phyloP scores from a whole-genome alignment of 176 grass and related monocot genomes.

The Canna indica region DNA sequence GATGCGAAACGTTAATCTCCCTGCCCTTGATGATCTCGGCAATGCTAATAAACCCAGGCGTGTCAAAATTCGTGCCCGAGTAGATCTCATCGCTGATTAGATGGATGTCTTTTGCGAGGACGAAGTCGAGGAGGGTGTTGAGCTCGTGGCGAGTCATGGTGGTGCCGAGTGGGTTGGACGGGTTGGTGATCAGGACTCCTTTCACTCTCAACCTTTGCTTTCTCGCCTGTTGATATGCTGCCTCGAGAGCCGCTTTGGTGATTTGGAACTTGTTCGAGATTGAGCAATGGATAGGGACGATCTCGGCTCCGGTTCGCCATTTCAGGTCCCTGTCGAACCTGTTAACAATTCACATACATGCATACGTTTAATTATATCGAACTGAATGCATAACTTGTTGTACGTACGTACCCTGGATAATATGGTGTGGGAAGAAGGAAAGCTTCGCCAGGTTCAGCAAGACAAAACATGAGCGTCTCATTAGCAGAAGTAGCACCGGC shows the following conservation, averaged over 20 bases:
- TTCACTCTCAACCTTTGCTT: constrained; percentile 52
- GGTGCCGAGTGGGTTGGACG: constrained; percentile 86
- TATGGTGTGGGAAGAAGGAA: constrained; percentile 90
- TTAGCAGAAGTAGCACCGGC: constrained; percentile 89
- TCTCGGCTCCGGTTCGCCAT: constrained; percentile 89
- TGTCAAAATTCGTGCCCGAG: constrained; percentile 55
- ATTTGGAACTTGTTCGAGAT: constrained; percentile 55
- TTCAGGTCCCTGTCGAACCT: constrained; percentile 97
- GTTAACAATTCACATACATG: neutral
- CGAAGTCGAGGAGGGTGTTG: constrained; percentile 48
- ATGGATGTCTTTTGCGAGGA: constrained; percentile 56
- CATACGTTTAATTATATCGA: neutral
- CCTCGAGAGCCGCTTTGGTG: constrained; percentile 56
- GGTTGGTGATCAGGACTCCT: constrained; percentile 89
- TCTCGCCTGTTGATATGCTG: constrained; percentile 48
- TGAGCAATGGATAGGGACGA: constrained; percentile 71
- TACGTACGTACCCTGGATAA: constrained; percentile 64
- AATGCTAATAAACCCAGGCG: constrained; percentile 58
- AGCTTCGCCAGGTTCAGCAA: constrained; percentile 70
- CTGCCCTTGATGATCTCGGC: constrained; percentile 41
- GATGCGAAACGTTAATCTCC: neutral
- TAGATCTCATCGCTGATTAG: constrained; percentile 97
- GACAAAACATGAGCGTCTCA: constrained; percentile 84
- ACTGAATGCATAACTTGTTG: no score
- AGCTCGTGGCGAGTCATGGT: constrained; percentile 40